Evolutionary conservation across 306 rosid species (phyloP), one percentile per base, ranked within the genome.

Genomic region (Hippophae tibetana): DNA sequence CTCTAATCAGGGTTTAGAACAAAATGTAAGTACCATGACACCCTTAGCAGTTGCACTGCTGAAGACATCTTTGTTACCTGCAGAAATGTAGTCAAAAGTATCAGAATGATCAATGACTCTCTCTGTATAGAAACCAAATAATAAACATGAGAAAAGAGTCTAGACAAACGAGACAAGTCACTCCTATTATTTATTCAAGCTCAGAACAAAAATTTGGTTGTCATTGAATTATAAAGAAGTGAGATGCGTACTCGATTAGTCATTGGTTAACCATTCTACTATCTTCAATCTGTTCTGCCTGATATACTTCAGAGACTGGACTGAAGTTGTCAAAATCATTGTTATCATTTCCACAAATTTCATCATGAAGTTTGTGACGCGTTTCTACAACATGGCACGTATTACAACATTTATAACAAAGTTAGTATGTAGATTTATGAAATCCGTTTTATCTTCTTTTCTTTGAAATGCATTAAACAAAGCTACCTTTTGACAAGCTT

Each of bases 241-340:
- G 26, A 66, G 62, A 62, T 61, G 69, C 94, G 26, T 87, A 87
- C 97, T 64, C 63, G 43, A 31, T 26, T 57, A 48, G 76, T 75
- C 49, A 78, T 68, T 10, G 66, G 46, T 52, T 58, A 61, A 52
- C 18, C n/a, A 53, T 58, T 65, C 48, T 68, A 51, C 60, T 55
- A 70, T 67, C 69, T 64, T 72, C 81, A 18, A 50, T 54, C 26
- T 69, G 76, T 62, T 72, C 72, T 1, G 61, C 70, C 66, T 74
- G 89, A 74, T 59, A 48, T 60, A 68, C 77, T 76, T 85, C 89
- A 67, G 87, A 77, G 50, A 48, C 62, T 0, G 56, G 42, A 70
- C 80, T 75, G 42, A 68, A 68, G 63, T 54, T 58, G 42, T 72
- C 81, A 59, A 27, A 25, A 54, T 66, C 64, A 52, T 25, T 8